phyloP scores from a whole-genome alignment of 352 stramenopile genomes.

The Globisporangium middletonii region DNA sequence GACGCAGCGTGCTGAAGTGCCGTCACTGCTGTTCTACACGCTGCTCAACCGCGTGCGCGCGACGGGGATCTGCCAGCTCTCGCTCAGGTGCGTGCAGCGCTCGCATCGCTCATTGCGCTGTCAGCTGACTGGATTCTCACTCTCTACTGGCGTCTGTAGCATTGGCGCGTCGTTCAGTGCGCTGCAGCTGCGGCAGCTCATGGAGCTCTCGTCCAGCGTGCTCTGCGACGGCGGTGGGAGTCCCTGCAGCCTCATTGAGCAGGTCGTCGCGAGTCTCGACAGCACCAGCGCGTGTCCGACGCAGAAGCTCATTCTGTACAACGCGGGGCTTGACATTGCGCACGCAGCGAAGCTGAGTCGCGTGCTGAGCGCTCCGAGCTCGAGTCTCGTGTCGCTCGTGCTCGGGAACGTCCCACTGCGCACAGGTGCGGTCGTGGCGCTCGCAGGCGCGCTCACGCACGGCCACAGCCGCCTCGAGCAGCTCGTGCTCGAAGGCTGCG shows the following conservation, averaged over 20 bases:
- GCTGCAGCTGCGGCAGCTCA: slow-evolving; percentile 46
- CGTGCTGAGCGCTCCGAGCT: slow-evolving; percentile 28
- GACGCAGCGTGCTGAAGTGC: slow-evolving; percentile 43
- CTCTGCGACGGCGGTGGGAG: slow-evolving; percentile 41
- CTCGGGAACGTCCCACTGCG: slow-evolving; percentile 46
- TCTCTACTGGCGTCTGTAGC: neutral
- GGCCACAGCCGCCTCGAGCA: slow-evolving; percentile 51
- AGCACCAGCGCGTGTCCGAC: slow-evolving; percentile 22
- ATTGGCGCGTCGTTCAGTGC: slow-evolving; percentile 36
- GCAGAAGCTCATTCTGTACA: slow-evolving; percentile 72
- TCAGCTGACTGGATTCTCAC: neutral
- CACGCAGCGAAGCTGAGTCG: slow-evolving; percentile 27
- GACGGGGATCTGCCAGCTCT: slow-evolving; percentile 59
- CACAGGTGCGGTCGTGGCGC: slow-evolving; percentile 24
- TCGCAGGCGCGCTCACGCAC: slow-evolving; percentile 42
- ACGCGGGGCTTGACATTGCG: slow-evolving; percentile 31
- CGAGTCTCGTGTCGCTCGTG: slow-evolving; percentile 44
- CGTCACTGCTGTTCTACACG: slow-evolving; percentile 66
- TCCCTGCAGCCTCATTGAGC: slow-evolving; percentile 31
- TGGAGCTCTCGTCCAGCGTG: slow-evolving; percentile 48
- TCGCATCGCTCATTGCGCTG: neutral
- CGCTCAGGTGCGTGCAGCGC: slow-evolving; percentile 25
- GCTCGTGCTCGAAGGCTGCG: slow-evolving; percentile 63
- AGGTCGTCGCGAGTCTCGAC: slow-evolving; percentile 44
- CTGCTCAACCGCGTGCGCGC: slow-evolving; percentile 63